Evolutionary conservation across 495 filamentous ascomycete species (phyloP).

Genomic region (Melanomma pulvis-pyrius): DNA sequence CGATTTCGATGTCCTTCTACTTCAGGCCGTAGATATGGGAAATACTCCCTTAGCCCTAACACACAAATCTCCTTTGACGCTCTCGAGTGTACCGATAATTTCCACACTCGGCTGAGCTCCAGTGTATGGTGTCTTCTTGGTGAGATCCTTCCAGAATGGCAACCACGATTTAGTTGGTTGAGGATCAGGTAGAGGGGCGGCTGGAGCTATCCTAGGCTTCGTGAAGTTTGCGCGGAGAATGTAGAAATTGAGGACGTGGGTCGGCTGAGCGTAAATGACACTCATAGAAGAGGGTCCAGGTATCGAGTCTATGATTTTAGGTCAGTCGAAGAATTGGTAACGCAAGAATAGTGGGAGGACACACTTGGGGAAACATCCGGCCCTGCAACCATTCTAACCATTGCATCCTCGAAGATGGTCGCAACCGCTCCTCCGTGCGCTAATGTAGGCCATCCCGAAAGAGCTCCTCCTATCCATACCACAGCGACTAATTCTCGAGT

Average conservation of each 20-base stretch:
- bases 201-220: conserved; percentile 6
- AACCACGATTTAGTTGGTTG: conserved; percentile 26
- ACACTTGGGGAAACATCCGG: conserved; percentile 27
- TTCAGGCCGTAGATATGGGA: conserved; percentile 15
- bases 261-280: conserved; percentile 63
- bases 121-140: conserved; percentile 28
- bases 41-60: conserved; percentile 49
- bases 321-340: background rate
- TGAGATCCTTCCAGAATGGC: conserved; percentile 30
- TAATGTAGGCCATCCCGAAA: conserved; percentile 74
- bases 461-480: conserved; percentile 63
- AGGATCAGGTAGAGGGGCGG: conserved; percentile 33
- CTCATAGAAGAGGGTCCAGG: conserved; percentile 52
- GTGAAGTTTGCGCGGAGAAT: conserved; percentile 58
- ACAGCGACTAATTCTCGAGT: conserved; percentile 55
- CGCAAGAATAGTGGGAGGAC: conserved; percentile 41
- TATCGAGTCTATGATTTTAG: conserved; percentile 20
- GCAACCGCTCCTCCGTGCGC: conserved; percentile 76
- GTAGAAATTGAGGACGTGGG: conserved; percentile 64
- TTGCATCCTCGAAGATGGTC: conserved; percentile 70
- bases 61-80: conserved; percentile 62
- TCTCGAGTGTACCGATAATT: conserved; percentile 42
- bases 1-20: background rate
- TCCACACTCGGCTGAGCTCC: conserved; percentile 18
- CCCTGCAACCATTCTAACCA: conserved; percentile 49